These are phyloP conservation scores for Penicillium sp. DNA, from an alignment of 2,329 filamentous ascomycete genomes.

Conservation along the genomic window DNA sequence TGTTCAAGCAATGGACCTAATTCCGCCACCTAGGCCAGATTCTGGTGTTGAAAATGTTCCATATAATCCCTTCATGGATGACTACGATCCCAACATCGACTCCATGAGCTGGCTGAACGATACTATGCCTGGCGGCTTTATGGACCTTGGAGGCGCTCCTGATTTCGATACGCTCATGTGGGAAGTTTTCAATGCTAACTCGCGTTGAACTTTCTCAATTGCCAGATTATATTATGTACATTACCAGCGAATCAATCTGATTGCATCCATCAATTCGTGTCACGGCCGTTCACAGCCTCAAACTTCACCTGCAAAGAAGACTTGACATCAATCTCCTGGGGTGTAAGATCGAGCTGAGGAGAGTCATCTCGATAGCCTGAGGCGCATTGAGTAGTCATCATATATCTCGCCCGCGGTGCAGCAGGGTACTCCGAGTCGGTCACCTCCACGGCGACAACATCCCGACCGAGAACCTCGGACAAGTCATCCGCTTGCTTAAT, in stretches of 20 bases:
- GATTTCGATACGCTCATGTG: constrained; percentile 35
- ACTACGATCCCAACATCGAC: constrained; percentile 11
- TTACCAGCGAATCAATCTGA: not conserved
- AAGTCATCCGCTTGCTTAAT: constrained; percentile 26
- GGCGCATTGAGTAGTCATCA: not conserved
- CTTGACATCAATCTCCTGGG: constrained; percentile 11
- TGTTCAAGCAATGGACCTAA: not conserved
- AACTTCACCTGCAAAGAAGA: constrained; percentile 10
- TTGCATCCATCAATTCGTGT: not conserved
- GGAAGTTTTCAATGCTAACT: constrained; percentile 25
- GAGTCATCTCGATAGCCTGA: not conserved
- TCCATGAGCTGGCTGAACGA: constrained; percentile 25
- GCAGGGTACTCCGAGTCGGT: constrained; percentile 5
- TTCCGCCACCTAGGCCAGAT: constrained; percentile 1
- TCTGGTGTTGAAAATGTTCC: constrained; percentile 8
- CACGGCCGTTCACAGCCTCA: not conserved
- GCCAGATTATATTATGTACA: not conserved
- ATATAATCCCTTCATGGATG: constrained; percentile 21
- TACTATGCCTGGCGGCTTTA: constrained; percentile 23
- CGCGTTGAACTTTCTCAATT: not conserved
- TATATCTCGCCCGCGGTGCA: not conserved
- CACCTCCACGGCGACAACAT: constrained; percentile 19
- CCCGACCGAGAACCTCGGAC: constrained; percentile 20
- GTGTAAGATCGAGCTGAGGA: constrained; percentile 12
- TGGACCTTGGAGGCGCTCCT: constrained; percentile 27